Evolutionary conservation across 257 asterid species (phyloP).

Genomic region (Solanum arcanum): DNA sequence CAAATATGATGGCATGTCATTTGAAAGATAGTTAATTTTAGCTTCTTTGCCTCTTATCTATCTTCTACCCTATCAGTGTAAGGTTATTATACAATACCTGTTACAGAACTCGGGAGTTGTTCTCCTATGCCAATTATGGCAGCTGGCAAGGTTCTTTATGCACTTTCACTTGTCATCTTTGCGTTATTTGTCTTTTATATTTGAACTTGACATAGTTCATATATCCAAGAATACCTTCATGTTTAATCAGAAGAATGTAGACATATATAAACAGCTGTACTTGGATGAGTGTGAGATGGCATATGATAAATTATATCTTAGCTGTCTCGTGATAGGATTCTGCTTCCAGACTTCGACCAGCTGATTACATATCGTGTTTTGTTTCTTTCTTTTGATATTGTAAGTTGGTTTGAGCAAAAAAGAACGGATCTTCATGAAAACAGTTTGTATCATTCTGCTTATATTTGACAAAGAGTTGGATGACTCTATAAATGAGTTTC

Average conservation of each 20-base stretch:
- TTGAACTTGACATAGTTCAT: neutral
- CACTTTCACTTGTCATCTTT: neutral
- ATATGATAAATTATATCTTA: neutral
- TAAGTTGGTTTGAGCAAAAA: neutral
- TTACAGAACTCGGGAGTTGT: neutral
- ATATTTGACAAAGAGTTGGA: neutral
- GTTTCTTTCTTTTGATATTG: neutral
- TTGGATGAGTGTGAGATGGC: neutral
- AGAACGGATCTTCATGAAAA: neutral
- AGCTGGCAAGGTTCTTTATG: neutral
- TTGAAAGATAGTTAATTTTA: neutral
- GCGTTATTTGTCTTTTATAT: neutral
- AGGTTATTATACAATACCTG: neutral
- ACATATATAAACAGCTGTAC: neutral
- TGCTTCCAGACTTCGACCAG: neutral
- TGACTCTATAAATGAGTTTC: neutral
- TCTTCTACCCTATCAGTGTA: neutral
- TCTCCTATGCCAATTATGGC: neutral
- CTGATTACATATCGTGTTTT: neutral
- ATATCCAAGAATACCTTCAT: neutral
- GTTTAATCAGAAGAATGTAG: neutral
- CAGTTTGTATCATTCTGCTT: neutral
- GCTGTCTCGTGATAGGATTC: neutral
- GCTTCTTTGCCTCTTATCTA: neutral
- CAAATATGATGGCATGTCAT: neutral